A percentile compares a stretch with the other conserved stretches of the same genome.
Conservation (phyloP, 352 stramenopile species). For the Globisporangium solare region DNA sequence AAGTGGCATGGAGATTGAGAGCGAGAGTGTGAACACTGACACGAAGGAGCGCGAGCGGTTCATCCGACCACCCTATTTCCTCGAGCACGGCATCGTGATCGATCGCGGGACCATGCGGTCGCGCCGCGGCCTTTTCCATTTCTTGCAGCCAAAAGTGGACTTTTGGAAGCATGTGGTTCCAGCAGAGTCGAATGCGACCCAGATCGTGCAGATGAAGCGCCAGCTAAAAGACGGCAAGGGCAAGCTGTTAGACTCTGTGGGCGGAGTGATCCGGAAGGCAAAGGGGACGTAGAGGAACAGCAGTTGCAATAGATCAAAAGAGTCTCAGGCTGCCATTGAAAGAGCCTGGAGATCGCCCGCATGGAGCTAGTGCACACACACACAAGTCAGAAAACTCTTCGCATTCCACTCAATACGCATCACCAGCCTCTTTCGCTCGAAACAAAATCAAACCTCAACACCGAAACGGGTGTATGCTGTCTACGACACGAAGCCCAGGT, state of each 20-base stretch:
- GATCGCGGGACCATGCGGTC: conserved; percentile 38
- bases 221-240: conserved; percentile 4
- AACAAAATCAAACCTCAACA: conserved; percentile 1
- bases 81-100: conserved; percentile 43
- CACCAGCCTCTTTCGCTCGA: no score
- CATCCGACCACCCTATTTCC: conserved; percentile 29
- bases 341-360: background rate
- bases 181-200: conserved; percentile 8
- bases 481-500: conserved; percentile 76
- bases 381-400: no score
- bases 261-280: background rate
- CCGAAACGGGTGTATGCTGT: background rate
- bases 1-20: conserved; percentile 18
- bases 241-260: background rate
- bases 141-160: conserved; percentile 25
- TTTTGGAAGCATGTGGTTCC: conserved; percentile 16
- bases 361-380: background rate
- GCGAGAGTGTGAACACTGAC: conserved; percentile 6
- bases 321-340: no score
- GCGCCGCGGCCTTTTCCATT: conserved; percentile 33
- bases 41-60: conserved; percentile 25
- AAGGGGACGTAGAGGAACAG: conserved; percentile 1
- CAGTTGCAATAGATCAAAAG: background rate
- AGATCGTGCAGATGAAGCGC: conserved; percentile 7
- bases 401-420: no score